Percentiles rank a stretch among this genome's conserved stretches.
phyloP scores from a whole-genome alignment of 805 yeast species.

The Suhomyces tanzawaensis region DNA sequence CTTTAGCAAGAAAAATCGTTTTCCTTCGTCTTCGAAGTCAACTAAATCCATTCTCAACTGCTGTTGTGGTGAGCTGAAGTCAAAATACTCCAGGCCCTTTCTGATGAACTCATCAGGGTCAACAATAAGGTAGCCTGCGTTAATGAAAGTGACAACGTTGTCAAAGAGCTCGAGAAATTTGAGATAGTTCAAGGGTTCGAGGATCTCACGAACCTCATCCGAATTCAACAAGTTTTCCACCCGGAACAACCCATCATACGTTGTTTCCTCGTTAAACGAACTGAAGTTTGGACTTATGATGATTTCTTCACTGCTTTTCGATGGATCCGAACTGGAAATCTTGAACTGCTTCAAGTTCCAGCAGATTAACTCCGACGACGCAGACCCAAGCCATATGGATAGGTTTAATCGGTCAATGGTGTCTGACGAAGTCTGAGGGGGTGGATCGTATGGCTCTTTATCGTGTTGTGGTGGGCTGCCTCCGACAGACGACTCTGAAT shows the following conservation, averaged over 20 bases:
- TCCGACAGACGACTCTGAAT: neutral
- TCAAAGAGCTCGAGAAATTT: slow-evolving; percentile 9
- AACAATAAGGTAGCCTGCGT: slow-evolving; percentile 25
- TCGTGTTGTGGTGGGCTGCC: neutral
- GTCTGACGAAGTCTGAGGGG: neutral
- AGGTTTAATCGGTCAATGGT: slow-evolving; percentile 11
- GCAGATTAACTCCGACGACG: slow-evolving; percentile 24
- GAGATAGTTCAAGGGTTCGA: neutral
- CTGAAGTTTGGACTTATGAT: slow-evolving; percentile 23
- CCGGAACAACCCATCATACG: slow-evolving; percentile 16
- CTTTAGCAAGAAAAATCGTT: slow-evolving; percentile 18
- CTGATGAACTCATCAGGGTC: slow-evolving; percentile 18
- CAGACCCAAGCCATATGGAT: slow-evolving; percentile 22
- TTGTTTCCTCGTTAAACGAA: slow-evolving; percentile 21
- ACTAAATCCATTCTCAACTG: neutral
- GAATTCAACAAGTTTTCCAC: neutral
- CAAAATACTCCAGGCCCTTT: slow-evolving; percentile 14
- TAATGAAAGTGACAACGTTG: slow-evolving; percentile 18
- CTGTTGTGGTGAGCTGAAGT: slow-evolving; percentile 6
- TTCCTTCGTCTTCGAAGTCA: neutral
- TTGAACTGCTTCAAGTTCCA: slow-evolving; percentile 22
- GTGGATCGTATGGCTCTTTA: neutral
- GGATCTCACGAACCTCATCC: neutral
- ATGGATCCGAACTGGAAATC: slow-evolving; percentile 2
- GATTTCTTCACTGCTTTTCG: slow-evolving; percentile 9